A percentile compares a stretch with the other conserved stretches of the same genome.
Conservation (phyloP, 106 monocot species). For the Acorus gramineus region DNA sequence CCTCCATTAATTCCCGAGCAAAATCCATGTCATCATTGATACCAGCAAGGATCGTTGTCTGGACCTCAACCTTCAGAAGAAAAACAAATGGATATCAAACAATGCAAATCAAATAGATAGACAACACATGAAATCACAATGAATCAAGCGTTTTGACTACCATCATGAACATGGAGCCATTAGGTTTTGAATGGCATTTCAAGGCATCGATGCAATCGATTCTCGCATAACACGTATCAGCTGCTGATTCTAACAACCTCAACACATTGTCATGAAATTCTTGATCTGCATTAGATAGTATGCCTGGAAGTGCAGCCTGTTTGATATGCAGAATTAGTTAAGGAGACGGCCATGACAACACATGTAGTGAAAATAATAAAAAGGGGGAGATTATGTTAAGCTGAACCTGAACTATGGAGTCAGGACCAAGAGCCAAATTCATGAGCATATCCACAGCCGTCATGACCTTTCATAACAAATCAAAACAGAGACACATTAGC, state of each 20-base stretch:
- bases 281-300: constrained; percentile 42
- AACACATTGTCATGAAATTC: constrained; percentile 65
- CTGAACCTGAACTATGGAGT: constrained; percentile 65
- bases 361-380: background rate
- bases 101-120: too few species aligned
- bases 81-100: too few species aligned
- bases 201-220: constrained; percentile 48
- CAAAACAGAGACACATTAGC: too few species aligned
- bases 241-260: constrained; percentile 34
- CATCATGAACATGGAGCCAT: constrained; percentile 27
- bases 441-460: constrained; percentile 61
- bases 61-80: too few species aligned
- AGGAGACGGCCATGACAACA: too few species aligned
- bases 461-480: constrained; percentile 29
- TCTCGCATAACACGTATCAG: constrained; percentile 32
- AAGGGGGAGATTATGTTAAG: background rate
- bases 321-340: background rate
- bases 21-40: too few species aligned
- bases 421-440: constrained; percentile 68
- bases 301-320: constrained; percentile 71
- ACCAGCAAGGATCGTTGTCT: too few species aligned
- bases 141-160: too few species aligned
- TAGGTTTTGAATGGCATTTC: constrained; percentile 54
- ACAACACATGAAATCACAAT: too few species aligned
- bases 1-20: constrained; percentile 46